Conservation (phyloP, 176 grass and related monocot species). For the Pharus latifolius region DNA sequence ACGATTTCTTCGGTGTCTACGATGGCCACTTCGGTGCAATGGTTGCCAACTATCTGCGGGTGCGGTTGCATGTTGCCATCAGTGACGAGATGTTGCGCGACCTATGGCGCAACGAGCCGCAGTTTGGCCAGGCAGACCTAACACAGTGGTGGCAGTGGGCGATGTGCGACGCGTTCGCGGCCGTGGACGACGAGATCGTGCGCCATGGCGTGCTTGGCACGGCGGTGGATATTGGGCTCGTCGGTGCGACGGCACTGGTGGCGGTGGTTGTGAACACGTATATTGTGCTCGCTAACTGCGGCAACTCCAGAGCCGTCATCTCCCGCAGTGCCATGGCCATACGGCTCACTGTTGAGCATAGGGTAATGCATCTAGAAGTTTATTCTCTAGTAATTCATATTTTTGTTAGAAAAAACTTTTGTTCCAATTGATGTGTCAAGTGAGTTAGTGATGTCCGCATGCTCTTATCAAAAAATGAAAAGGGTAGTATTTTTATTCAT, state of each 20-base stretch:
- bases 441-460: too few relatives aligned
- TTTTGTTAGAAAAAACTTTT: too few relatives aligned
- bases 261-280: neutral
- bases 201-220: neutral
- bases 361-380: constrained; percentile 13
- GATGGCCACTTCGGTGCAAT: neutral
- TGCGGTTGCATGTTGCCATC: neutral
- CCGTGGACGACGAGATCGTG: neutral
- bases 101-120: neutral
- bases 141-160: neutral
- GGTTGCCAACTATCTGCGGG: neutral
- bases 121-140: neutral
- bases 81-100: neutral
- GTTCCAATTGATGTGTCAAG: too few relatives aligned
- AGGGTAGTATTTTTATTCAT: too few relatives aligned
- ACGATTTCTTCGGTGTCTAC: neutral
- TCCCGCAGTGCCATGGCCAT: neutral
- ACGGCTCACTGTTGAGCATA: neutral
- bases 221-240: neutral
- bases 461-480: too few relatives aligned
- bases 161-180: neutral
- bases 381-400: too few relatives aligned
- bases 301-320: constrained; percentile 5
- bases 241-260: constrained; percentile 1
- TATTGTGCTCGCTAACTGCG: constrained; percentile 1